Base-by-base conservation (phyloP, 2,329 filamentous ascomycete genomes). In the Sphaceloma murrayae region DNA sequence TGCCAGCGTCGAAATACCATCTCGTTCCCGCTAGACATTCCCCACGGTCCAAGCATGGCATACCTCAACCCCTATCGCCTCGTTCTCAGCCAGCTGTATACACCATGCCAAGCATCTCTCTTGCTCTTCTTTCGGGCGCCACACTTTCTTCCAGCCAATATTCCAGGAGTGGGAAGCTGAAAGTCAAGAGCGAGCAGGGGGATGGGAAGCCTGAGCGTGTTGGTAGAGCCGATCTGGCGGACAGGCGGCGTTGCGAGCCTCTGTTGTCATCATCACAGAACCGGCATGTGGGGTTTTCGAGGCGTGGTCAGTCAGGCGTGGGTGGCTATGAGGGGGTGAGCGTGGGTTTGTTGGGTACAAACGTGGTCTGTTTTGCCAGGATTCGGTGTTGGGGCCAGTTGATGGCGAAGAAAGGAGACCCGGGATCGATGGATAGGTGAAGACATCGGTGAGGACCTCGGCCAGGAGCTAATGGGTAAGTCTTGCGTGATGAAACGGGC, bases 291-390 rank as follows among this genome's bases (percentile, higher is more conserved):
- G n/a, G n/a, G n/a, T n/a, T n/a, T n/a, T n/a, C n/a, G n/a, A n/a
- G n/a, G n/a, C n/a, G n/a, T n/a, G n/a, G n/a, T n/a, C 3, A 46
- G 42, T 60, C 60, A 63, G 46, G 63, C 56, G 24, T 60, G 53
- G 5, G 52, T 43, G 4, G 56, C 52, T 17, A 53, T 54, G 5
- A 62, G 17, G 32, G 48, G 43, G 33, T 49, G 47, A 5, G 51
- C 58, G 38, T 62, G 56, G 32, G 53, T 50, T 49, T 60, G 50
- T 62, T 62, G 39, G 54, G 53, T 33, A 61, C 53, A 46, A 57
- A 63, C n/a, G 50, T 62, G 62, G 51, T 61, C 57, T 13, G 60
- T 62, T 27, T 56, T 62, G 18, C 61, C 60, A 0, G 61, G 60
- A 62, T 26, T 53, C 48, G 1, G 34, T n/a, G n/a, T n/a, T n/a